phyloP scores from a whole-genome alignment of 1,139 yeast species.

The Meyerozyma smithsonii region DNA sequence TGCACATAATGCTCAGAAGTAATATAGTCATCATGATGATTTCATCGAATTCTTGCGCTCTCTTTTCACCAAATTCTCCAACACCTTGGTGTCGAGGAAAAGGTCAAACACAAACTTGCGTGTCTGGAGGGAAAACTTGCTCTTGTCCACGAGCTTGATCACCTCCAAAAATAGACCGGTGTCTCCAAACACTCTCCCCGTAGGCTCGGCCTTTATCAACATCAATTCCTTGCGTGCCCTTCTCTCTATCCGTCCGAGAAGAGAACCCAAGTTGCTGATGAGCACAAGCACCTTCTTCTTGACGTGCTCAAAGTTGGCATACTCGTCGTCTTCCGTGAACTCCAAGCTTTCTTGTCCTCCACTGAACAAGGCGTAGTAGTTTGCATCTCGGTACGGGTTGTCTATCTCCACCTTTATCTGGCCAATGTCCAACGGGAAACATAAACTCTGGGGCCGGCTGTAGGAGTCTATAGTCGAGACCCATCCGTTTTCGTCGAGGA shows the following conservation, averaged over 20 bases:
- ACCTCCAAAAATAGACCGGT: constrained; percentile 57
- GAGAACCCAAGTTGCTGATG: constrained; percentile 54
- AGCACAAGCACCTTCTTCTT: constrained; percentile 42
- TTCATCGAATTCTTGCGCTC: constrained; percentile 25
- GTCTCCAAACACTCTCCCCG: constrained; percentile 43
- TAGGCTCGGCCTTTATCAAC: constrained; percentile 49
- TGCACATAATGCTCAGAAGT: not conserved
- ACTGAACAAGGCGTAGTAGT: constrained; percentile 26
- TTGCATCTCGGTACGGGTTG: constrained; percentile 30
- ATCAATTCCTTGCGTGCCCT: constrained; percentile 62
- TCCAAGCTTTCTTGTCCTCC: constrained; percentile 3
- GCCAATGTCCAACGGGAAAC: constrained; percentile 41
- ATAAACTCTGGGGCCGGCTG: constrained; percentile 50
- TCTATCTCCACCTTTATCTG: constrained; percentile 16
- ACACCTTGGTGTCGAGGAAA: constrained; percentile 48
- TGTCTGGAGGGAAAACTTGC: constrained; percentile 51
- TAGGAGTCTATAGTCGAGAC: constrained; percentile 50
- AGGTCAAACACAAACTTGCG: constrained; percentile 67
- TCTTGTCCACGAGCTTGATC: constrained; percentile 59
- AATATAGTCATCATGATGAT: not conserved
- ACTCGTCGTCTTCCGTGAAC: constrained; percentile 13
- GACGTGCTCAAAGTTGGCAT: constrained; percentile 19
- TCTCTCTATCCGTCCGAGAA: constrained; percentile 62
- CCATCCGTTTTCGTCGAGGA: constrained; percentile 84
- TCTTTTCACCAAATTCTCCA: constrained; percentile 49